phyloP scores from a whole-genome alignment of 306 rosid genomes.

The Hippophae tibetana region DNA sequence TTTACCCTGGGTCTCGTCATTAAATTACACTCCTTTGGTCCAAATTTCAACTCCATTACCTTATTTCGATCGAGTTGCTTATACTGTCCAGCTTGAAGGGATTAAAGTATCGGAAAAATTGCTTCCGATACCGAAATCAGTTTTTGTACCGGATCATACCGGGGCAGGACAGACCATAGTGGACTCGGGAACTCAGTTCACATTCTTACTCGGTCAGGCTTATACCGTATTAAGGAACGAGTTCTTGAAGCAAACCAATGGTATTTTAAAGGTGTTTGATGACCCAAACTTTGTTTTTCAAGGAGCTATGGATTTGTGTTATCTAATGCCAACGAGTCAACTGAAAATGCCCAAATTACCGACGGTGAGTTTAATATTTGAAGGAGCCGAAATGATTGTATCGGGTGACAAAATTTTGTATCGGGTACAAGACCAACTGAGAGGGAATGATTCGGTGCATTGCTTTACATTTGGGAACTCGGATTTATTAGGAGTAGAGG shows the following conservation, averaged over 20 bases:
- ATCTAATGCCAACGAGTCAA: conserved; percentile 32
- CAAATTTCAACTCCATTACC: conserved; percentile 59
- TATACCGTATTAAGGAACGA: conserved; percentile 39
- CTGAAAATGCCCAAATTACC: conserved; percentile 36
- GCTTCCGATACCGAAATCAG: conserved; percentile 28
- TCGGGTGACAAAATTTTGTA: conserved; percentile 43
- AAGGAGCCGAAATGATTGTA: conserved; percentile 57
- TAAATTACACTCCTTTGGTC: conserved; percentile 61
- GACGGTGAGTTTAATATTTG: conserved; percentile 49
- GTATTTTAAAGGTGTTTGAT: conserved; percentile 29
- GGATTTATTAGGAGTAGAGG: conserved; percentile 67
- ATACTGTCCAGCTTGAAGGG: conserved; percentile 49
- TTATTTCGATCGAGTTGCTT: conserved; percentile 65
- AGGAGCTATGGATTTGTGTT: conserved; percentile 71
- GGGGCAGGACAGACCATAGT: conserved; percentile 91
- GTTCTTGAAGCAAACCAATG: conserved; percentile 41
- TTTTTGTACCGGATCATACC: conserved; percentile 60
- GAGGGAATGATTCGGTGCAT: conserved; percentile 46
- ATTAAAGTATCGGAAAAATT: conserved; percentile 42
- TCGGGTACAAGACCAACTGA: conserved; percentile 30
- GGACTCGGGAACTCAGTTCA: conserved; percentile 82
- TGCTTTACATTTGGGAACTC: conserved; percentile 89
- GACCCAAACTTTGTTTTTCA: conserved; percentile 61
- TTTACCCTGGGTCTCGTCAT: conserved; percentile 42
- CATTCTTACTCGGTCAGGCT: conserved; percentile 67